These are phyloP conservation scores for Gossypium gossypioides DNA, from an alignment of 441 rosid genomes.

Conservation along the genomic window DNA sequence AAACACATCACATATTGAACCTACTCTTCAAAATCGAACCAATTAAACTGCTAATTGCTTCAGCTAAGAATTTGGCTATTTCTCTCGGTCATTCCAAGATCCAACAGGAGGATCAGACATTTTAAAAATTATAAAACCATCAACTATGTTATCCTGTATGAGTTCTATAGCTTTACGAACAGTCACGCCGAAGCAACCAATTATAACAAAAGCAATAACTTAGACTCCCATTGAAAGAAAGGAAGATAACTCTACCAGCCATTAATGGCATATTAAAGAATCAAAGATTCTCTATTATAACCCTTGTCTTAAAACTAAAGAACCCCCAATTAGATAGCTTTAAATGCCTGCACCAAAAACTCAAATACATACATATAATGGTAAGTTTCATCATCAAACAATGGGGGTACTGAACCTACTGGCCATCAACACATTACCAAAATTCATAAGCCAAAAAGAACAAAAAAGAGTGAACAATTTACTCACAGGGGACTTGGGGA, in stretches of 20 bases:
- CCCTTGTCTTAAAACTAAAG: neutral
- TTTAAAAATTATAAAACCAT: neutral
- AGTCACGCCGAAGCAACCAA: neutral
- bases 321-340: neutral
- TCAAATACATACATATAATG: neutral
- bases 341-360: neutral
- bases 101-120: neutral
- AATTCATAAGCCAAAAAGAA: neutral
- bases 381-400: neutral
- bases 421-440: neutral
- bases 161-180: neutral
- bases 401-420: neutral
- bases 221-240: neutral
- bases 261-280: neutral
- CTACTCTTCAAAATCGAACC: neutral
- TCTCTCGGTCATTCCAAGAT: neutral
- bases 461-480: neutral
- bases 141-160: neutral
- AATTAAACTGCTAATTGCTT: neutral
- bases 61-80: neutral
- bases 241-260: neutral
- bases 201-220: neutral
- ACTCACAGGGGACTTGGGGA: constrained; percentile 79
- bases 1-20: too few species aligned
- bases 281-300: neutral